Conservation (phyloP, 805 yeast species). For the Ascoidea tarda region DNA sequence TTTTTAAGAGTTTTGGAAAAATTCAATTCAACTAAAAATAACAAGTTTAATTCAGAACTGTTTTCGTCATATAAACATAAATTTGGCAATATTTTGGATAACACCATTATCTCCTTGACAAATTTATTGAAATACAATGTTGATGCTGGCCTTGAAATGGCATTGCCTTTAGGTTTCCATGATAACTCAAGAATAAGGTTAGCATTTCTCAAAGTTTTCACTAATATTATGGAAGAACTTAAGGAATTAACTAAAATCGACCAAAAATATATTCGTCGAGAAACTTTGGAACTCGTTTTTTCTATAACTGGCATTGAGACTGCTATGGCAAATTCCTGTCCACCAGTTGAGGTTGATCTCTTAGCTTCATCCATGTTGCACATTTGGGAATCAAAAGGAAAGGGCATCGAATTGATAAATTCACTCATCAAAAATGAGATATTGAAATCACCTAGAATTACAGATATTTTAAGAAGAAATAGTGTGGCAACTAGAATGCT, state of each 20-base stretch:
- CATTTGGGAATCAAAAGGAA: constrained; percentile 27
- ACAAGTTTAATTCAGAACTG: constrained; percentile 7
- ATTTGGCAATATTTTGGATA: constrained; percentile 40
- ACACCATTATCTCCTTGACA: constrained; percentile 50
- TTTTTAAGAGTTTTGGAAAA: constrained; percentile 25
- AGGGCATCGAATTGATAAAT: not conserved
- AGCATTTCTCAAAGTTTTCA: constrained; percentile 66
- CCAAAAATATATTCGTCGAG: no score
- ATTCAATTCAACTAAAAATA: not conserved
- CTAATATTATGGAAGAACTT: constrained; percentile 36
- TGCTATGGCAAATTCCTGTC: constrained; percentile 45
- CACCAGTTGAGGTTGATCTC: constrained; percentile 55
- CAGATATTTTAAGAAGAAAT: constrained; percentile 57
- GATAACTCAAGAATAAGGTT: constrained; percentile 48
- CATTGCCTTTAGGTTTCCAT: constrained; percentile 69
- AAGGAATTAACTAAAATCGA: constrained; percentile 16
- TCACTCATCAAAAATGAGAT: constrained; percentile 8
- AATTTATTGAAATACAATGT: constrained; percentile 60
- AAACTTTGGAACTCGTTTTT: constrained; percentile 12
- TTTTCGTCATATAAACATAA: constrained; percentile 29
- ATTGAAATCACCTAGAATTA: constrained; percentile 5
- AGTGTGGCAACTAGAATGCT: constrained; percentile 70
- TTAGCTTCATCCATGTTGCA: constrained; percentile 53
- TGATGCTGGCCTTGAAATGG: constrained; percentile 63
- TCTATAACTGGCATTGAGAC: constrained; percentile 29